Percentiles rank a stretch among this genome's conserved stretches.
Evolutionary conservation across 129 eudicot genomes (phyloP).

Genomic region (Centrapalus pauciflorus): DNA sequence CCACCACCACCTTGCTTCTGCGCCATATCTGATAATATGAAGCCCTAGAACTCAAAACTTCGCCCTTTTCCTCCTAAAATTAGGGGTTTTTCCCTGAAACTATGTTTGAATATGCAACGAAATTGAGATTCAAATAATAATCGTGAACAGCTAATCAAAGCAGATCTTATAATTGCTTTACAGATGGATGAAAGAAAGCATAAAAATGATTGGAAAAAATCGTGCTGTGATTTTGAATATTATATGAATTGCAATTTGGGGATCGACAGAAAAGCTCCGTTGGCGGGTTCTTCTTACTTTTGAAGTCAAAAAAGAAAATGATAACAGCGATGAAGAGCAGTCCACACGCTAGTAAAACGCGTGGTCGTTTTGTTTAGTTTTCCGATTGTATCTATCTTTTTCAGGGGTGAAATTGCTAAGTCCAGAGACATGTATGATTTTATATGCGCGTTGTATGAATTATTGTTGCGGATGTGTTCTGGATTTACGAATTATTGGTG

Average conservation of each 20-base stretch:
- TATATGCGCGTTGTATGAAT: neutral
- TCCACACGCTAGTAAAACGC: constrained; percentile 19
- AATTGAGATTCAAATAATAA: constrained; percentile 11
- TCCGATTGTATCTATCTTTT: neutral
- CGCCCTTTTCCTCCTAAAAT: constrained; percentile 6
- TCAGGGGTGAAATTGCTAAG: neutral
- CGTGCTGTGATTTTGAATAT: constrained; percentile 26
- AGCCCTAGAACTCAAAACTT: constrained; percentile 19
- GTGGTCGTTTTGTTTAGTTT: neutral
- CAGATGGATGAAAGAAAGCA: constrained; percentile 19
- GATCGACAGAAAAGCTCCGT: constrained; percentile 21
- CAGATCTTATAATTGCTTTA: constrained; percentile 26
- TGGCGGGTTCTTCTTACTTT: constrained; percentile 52
- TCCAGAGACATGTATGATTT: neutral
- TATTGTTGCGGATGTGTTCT: neutral
- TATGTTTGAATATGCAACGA: neutral
- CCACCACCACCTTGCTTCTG: constrained; percentile 47
- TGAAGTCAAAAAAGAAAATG: constrained; percentile 24
- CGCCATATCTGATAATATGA: constrained; percentile 32
- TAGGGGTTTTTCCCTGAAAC: neutral
- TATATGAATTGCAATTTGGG: constrained; percentile 16
- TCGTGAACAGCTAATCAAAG: constrained; percentile 12
- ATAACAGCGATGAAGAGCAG: constrained; percentile 24
- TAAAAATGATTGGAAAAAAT: neutral
- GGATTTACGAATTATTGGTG: neutral